Conservation (phyloP, 176 grass and related monocot species). For the Juncus effusus region DNA sequence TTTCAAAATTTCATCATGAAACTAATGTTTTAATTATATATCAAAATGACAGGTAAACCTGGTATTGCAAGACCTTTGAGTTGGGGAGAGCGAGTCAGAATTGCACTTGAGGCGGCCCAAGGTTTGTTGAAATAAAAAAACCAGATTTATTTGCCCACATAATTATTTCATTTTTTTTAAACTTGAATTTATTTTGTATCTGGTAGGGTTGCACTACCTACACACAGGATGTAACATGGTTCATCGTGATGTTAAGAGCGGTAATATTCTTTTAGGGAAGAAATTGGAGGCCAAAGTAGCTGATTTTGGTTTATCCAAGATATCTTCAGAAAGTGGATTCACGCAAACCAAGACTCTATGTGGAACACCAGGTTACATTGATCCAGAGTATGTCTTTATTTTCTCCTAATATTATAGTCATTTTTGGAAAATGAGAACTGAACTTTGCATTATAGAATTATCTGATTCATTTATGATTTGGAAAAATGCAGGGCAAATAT, state of each 20-base stretch:
- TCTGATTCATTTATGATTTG: too few relatives aligned
- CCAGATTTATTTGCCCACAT: not conserved
- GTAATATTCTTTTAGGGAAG: conserved; percentile 37
- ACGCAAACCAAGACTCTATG: not conserved
- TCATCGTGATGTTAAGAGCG: conserved; percentile 33
- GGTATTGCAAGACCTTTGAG: conserved; percentile 4
- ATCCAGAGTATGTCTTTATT: conserved; percentile 44
- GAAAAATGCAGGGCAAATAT: conserved; percentile 28
- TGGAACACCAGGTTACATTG: conserved; percentile 53
- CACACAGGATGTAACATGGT: conserved; percentile 34
- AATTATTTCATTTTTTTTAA: not conserved
- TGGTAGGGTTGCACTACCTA: conserved; percentile 35
- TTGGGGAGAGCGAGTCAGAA: conserved; percentile 32
- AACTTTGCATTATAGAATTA: too few relatives aligned
- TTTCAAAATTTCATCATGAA: not conserved
- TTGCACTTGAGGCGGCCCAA: conserved; percentile 38
- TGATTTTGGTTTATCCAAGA: conserved; percentile 32
- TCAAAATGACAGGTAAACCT: not conserved
- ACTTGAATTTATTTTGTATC: conserved; percentile 1
- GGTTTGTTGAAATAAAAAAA: not conserved
- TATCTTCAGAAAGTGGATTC: not conserved
- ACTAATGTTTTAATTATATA: not conserved
- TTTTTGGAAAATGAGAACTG: not conserved
- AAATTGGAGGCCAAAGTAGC: conserved; percentile 29
- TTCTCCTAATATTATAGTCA: not conserved